Percentiles rank a stretch among this genome's conserved stretches.
These are phyloP conservation scores for Clonostachys rhizophaga DNA, from an alignment of 2,329 filamentous ascomycete genomes.

Conservation along the genomic window DNA sequence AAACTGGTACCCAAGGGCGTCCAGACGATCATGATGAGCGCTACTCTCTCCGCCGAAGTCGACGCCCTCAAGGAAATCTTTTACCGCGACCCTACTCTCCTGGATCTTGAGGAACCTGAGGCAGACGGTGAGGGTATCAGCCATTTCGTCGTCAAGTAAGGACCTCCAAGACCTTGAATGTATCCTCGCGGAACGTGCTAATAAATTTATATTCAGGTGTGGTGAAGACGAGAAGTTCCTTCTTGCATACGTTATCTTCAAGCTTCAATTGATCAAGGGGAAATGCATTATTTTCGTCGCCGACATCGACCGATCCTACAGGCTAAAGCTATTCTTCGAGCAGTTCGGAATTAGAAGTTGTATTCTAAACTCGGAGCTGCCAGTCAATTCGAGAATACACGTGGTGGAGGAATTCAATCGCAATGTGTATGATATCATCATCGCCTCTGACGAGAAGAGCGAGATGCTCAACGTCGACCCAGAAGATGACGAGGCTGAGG, in stretches of 20 bases:
- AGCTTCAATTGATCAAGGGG: slow-evolving; percentile 87
- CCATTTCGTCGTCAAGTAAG: slow-evolving; percentile 80
- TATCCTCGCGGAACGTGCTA: not conserved
- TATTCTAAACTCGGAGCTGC: slow-evolving; percentile 90
- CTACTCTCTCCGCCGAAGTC: slow-evolving; percentile 84
- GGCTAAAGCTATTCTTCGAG: slow-evolving; percentile 90
- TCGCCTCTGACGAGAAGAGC: slow-evolving; percentile 81
- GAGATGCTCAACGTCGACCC: slow-evolving; percentile 58
- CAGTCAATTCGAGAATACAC: slow-evolving; percentile 87
- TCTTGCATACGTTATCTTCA: slow-evolving; percentile 89
- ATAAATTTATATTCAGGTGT: slow-evolving; percentile 45
- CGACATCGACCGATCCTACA: slow-evolving; percentile 84
- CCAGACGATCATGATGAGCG: slow-evolving; percentile 91
- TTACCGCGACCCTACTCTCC: slow-evolving; percentile 66
- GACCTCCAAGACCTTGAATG: not conserved
- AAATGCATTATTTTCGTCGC: slow-evolving; percentile 73
- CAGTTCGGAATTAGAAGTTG: slow-evolving; percentile 95
- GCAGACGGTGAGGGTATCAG: slow-evolving; percentile 71
- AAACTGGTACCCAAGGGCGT: slow-evolving; percentile 76
- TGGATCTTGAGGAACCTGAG: slow-evolving; percentile 81
- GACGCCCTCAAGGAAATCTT: slow-evolving; percentile 82
- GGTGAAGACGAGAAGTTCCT: slow-evolving; percentile 98
- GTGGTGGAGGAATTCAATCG: slow-evolving; percentile 97
- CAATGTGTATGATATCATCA: slow-evolving; percentile 95
- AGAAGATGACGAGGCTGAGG: slow-evolving; percentile 27